A percentile compares a stretch with the other conserved stretches of the same genome.
These are phyloP conservation scores for Plasmodium yoelii DNA, from an alignment of 169 alveolate genomes.

Conservation along the genomic window DNA sequence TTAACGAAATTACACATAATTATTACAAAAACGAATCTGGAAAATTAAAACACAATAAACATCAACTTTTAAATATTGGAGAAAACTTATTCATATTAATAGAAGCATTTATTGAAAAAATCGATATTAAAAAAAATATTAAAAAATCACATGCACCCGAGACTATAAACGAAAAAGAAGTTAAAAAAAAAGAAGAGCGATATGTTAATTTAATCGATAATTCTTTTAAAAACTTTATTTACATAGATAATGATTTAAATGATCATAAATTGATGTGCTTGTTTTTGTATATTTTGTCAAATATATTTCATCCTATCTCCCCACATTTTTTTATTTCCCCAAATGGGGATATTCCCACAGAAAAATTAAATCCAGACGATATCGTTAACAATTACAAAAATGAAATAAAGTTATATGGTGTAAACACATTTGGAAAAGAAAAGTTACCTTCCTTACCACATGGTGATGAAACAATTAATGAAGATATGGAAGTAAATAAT, in stretches of 20 bases:
- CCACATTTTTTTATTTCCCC: constrained; percentile 5
- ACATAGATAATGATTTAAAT: constrained; percentile 56
- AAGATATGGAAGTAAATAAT: constrained; percentile 1
- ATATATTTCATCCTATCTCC: constrained; percentile 48
- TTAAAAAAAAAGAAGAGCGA: constrained; percentile 44
- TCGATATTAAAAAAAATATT: constrained; percentile 54
- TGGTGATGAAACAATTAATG: background rate
- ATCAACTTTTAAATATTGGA: constrained; percentile 10
- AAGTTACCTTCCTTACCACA: background rate
- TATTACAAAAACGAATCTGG: background rate
- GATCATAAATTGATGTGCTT: constrained; percentile 66
- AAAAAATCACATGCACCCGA: constrained; percentile 60
- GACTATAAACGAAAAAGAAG: constrained; percentile 57
- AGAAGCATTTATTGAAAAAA: constrained; percentile 66
- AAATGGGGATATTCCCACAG: background rate
- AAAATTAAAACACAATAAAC: background rate
- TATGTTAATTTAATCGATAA: constrained; percentile 53
- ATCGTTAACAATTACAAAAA: background rate
- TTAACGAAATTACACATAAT: background rate
- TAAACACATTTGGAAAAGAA: background rate
- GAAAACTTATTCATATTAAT: constrained; percentile 40
- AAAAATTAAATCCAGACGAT: background rate
- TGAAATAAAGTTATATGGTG: too few relatives aligned
- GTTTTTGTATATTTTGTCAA: constrained; percentile 54
- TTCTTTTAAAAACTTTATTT: constrained; percentile 58